A percentile compares a stretch with the other conserved stretches of the same genome.
These are phyloP conservation scores for Biscutella auriculata DNA, from an alignment of 441 rosid species.

Conservation along the genomic window DNA sequence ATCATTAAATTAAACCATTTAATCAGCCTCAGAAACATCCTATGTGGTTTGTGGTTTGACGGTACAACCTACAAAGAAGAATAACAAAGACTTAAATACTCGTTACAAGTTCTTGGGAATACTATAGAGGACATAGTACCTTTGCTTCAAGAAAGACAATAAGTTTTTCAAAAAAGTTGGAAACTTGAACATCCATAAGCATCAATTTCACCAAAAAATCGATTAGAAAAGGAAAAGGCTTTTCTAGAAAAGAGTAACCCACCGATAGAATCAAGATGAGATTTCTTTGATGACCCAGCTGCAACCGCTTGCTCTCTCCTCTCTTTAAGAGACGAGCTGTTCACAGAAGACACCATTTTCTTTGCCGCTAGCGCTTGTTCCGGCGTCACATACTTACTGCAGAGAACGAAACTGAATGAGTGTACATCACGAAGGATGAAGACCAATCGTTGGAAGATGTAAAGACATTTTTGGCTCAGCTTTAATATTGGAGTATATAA, in stretches of 20 bases:
- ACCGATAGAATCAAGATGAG: conserved; percentile 45
- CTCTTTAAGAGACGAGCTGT: conserved; percentile 27
- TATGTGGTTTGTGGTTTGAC: too few relatives aligned
- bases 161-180: too few relatives aligned
- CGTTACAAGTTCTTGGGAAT: too few relatives aligned
- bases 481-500: too few relatives aligned
- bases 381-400: conserved; percentile 74
- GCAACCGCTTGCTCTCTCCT: conserved; percentile 28
- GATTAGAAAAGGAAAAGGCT: not conserved
- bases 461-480: too few relatives aligned
- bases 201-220: not conserved
- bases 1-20: too few relatives aligned
- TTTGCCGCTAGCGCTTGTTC: conserved; percentile 78
- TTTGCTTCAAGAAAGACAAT: too few relatives aligned
- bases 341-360: conserved; percentile 50
- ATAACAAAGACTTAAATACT: too few relatives aligned
- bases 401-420: conserved; percentile 57
- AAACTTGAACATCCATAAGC: too few relatives aligned
- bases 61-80: too few relatives aligned
- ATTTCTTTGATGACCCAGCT: conserved; percentile 35
- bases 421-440: conserved; percentile 21
- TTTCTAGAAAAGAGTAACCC: conserved; percentile 7
- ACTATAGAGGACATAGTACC: too few relatives aligned
- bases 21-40: too few relatives aligned
- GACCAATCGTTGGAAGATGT: conserved; percentile 19